These are phyloP conservation scores for Coprinopsis cinerea DNA, from an alignment of 768 basidiomycete genomes.

Conservation along the genomic window DNA sequence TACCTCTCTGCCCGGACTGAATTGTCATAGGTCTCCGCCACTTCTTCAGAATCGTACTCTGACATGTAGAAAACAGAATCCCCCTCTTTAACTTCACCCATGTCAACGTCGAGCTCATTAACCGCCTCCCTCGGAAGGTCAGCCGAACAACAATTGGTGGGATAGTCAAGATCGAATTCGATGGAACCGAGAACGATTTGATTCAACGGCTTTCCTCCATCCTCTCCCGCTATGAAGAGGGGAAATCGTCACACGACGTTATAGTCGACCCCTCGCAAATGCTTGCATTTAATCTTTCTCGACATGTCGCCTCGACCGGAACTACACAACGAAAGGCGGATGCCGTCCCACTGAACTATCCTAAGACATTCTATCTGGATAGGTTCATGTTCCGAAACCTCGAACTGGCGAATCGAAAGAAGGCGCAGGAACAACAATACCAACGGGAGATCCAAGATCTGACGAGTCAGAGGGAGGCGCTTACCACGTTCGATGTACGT, in stretches of 20 bases:
- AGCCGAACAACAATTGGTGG: conserved; percentile 26
- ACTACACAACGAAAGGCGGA: conserved; percentile 19
- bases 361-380: conserved; percentile 65
- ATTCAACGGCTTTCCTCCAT: conserved; percentile 47
- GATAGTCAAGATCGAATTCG: conserved; percentile 49
- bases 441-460: conserved; percentile 44
- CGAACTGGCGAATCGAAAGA: conserved; percentile 35
- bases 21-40: conserved; percentile 23
- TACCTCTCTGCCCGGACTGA: conserved; percentile 30
- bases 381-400: conserved; percentile 60
- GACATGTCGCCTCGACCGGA: conserved; percentile 12
- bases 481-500: conserved; percentile 54
- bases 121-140: conserved; percentile 16
- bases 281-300: conserved; percentile 47
- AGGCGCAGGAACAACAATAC: conserved; percentile 32
- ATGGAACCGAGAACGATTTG: conserved; percentile 47
- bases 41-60: neutral
- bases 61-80: conserved; percentile 18
- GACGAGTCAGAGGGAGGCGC: conserved; percentile 34
- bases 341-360: conserved; percentile 49
- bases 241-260: conserved; percentile 40
- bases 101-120: conserved; percentile 36
- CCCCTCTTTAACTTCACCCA: conserved; percentile 54
- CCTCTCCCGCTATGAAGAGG: conserved; percentile 28
- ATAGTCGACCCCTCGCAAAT: conserved; percentile 61